phyloP scores from a whole-genome alignment of 305 asterid genomes.

The Plantago rigida region DNA sequence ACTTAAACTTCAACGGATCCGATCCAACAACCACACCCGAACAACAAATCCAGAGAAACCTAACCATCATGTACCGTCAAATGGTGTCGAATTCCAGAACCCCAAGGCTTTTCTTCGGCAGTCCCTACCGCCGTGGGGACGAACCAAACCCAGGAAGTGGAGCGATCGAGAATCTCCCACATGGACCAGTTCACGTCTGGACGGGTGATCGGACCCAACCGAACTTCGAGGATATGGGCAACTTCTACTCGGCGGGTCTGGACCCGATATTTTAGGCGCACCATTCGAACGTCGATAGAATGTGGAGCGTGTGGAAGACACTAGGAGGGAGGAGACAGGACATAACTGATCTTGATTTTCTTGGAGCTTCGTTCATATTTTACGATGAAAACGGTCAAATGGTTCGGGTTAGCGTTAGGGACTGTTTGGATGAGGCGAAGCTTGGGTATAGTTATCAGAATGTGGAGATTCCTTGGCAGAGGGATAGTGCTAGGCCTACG shows the following conservation, averaged over 20 bases:
- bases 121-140: conserved; percentile 41
- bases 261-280: conserved; percentile 74
- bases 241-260: conserved; percentile 68
- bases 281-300: conserved; percentile 60
- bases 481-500: conserved; percentile 32
- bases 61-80: conserved; percentile 46
- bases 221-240: conserved; percentile 50
- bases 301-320: conserved; percentile 73
- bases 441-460: conserved; percentile 52
- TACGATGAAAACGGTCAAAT: conserved; percentile 62
- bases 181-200: conserved; percentile 50
- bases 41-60: conserved; percentile 25
- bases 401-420: conserved; percentile 57
- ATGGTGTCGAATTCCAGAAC: conserved; percentile 48
- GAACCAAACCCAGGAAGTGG: conserved; percentile 46
- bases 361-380: conserved; percentile 45
- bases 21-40: conserved; percentile 21
- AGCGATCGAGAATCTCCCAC: conserved; percentile 45
- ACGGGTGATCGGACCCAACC: conserved; percentile 47
- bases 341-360: conserved; percentile 45
- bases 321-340: conserved; percentile 54
- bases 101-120: conserved; percentile 43
- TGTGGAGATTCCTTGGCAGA: conserved; percentile 54
- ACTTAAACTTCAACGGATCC: conserved; percentile 41
- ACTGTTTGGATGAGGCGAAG: conserved; percentile 38